Evolutionary conservation across 2,329 filamentous ascomycete species (phyloP), one percentile per base, ranked within the genome.

Genomic region (Coniochaeta sp.): DNA sequence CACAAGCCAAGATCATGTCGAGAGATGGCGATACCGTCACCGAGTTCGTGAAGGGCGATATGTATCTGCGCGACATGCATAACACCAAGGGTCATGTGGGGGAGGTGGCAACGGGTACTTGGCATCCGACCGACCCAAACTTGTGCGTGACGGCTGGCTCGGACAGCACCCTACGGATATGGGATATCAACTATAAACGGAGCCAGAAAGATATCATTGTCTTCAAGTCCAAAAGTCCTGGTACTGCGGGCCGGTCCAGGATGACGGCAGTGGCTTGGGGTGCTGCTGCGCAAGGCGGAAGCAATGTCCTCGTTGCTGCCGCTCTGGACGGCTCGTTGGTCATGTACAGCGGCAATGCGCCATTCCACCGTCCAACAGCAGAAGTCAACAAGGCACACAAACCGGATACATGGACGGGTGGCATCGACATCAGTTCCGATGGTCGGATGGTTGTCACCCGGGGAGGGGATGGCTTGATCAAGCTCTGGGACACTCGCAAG

Each of bases 41-140:
- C 1, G 92, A 97, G 70, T 98, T 96, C 65, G 89, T 92, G 66
- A 99, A 99, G 76, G 95, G 95, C 54, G 95, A 99, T 72, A 98
- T 98, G 93, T 99, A 99, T 69, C 77, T 99, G 65, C 85, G 93
- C 59, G 95, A 99, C 72, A 96, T 98, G 89, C 86, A 97, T 74
- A 93, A 98, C 72, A 99, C 95, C 5, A 98, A 97, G 72, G 95
- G 95, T 1, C 95, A 99, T 74, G 87, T 97, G 58, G 93, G 93
- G 4, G 95, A 97, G 74, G 85, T 97, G 44, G 92, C 91, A 3
- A 89, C 88, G 24, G 93, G 91, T 24, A 89, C 89, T 43, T 99
- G 95, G 95, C 91, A 93, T 73, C 95, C 95, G 0, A 87, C 87
- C 2, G 88, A 97, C 71, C 87, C 83, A 69, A 92, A 96, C 66